These are phyloP conservation scores for Alectoria sarmentosa DNA, from an alignment of 495 filamentous ascomycete species.

Conservation along the genomic window DNA sequence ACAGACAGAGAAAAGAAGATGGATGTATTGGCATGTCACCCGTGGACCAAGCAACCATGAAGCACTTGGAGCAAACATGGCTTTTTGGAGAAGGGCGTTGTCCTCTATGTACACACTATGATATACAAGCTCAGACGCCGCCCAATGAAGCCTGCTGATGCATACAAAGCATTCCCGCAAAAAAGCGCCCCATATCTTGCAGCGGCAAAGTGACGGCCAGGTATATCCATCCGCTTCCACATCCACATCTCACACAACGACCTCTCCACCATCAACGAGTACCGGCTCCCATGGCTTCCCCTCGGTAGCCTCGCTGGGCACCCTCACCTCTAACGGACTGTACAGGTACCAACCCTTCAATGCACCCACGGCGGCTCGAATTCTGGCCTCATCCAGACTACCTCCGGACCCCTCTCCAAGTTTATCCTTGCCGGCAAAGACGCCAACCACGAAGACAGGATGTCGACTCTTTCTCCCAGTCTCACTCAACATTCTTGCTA, in stretches of 20 bases:
- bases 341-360: slow-evolving; percentile 96
- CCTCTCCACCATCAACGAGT: slow-evolving; percentile 83
- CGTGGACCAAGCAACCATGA: neutral
- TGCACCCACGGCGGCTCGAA: slow-evolving; percentile 70
- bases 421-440: slow-evolving; percentile 81
- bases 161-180: neutral
- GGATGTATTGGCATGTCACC: neutral
- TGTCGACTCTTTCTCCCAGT: slow-evolving; percentile 74
- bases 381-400: slow-evolving; percentile 67
- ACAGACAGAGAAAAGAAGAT: neutral
- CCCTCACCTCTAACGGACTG: slow-evolving; percentile 59
- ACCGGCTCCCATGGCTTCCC: slow-evolving; percentile 68
- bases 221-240: neutral
- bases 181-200: neutral
- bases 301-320: slow-evolving; percentile 73
- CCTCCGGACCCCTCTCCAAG: slow-evolving; percentile 77
- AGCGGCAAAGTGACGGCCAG: neutral
- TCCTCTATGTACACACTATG: slow-evolving; percentile 7
- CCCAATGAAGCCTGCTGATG: slow-evolving; percentile 17
- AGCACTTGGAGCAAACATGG: neutral
- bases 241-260: slow-evolving; percentile 51
- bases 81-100: slow-evolving; percentile 12
- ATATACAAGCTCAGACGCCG: slow-evolving; percentile 8
- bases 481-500: slow-evolving; percentile 80
- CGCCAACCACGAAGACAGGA: slow-evolving; percentile 92